Evolutionary conservation across 2,329 filamentous ascomycete genomes (phyloP).

Genomic region (Cladosporium cucumerinum): DNA sequence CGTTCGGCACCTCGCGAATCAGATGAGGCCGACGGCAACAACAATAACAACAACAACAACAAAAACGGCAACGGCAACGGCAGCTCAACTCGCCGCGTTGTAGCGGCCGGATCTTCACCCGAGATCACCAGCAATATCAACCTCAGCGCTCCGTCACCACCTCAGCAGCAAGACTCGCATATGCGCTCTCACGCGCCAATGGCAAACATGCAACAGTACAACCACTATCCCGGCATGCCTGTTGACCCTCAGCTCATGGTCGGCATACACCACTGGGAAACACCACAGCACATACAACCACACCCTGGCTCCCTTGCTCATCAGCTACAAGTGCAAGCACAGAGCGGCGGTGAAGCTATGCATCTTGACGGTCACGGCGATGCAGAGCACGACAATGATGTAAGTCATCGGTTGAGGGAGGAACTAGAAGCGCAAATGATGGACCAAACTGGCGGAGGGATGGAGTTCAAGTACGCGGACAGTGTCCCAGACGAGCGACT

Average conservation of each 20-base stretch:
- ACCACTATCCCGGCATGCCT: slow-evolving; percentile 52
- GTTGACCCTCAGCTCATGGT: slow-evolving; percentile 60
- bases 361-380: slow-evolving; percentile 8
- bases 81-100: slow-evolving; percentile 9
- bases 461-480: slow-evolving; percentile 10
- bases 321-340: slow-evolving; percentile 4
- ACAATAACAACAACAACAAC: slow-evolving; percentile 8
- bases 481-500: slow-evolving; percentile 1
- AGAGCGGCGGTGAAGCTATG: slow-evolving; percentile 12
- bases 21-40: slow-evolving; percentile 4
- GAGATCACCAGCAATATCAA: slow-evolving; percentile 6
- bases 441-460: neutral
- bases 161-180: slow-evolving; percentile 31
- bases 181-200: slow-evolving; percentile 29
- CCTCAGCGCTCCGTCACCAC: slow-evolving; percentile 4
- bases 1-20: slow-evolving; percentile 6
- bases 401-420: slow-evolving; percentile 27
- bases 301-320: slow-evolving; percentile 5
- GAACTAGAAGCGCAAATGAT: slow-evolving; percentile 24
- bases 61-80: slow-evolving; percentile 8
- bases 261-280: slow-evolving; percentile 27
- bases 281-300: neutral
- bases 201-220: slow-evolving; percentile 35
- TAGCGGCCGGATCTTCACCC: slow-evolving; percentile 9
- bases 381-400: slow-evolving; percentile 17